Conservation (phyloP, 1,139 yeast genomes). For the Kazachstania sp. region DNA sequence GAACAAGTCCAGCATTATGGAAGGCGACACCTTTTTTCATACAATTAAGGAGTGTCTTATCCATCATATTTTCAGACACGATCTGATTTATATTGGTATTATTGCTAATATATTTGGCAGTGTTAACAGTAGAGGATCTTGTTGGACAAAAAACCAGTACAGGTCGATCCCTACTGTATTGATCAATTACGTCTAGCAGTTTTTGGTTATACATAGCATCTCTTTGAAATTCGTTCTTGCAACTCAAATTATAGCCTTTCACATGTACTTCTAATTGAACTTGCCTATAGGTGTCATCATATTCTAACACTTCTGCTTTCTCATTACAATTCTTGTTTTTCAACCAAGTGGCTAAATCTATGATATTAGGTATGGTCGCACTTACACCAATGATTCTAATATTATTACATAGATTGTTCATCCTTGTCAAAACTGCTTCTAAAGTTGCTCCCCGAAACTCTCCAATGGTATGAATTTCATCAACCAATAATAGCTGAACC, state of each 20-base stretch:
- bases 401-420: conserved; percentile 36
- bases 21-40: conserved; percentile 38
- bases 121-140: conserved; percentile 38
- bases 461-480: conserved; percentile 44
- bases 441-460: conserved; percentile 44
- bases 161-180: conserved; percentile 37
- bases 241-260: conserved; percentile 34
- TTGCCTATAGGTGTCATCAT: conserved; percentile 42
- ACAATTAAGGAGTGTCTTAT: conserved; percentile 14
- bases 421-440: conserved; percentile 46
- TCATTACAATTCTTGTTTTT: conserved; percentile 15
- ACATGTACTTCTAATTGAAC: conserved; percentile 38
- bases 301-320: conserved; percentile 24
- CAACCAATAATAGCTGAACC: conserved; percentile 39
- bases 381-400: conserved; percentile 46
- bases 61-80: conserved; percentile 2
- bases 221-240: conserved; percentile 39
- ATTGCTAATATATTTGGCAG: conserved; percentile 35
- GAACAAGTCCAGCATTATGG: conserved; percentile 52
- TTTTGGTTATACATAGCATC: conserved; percentile 38
- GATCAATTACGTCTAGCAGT: conserved; percentile 33
- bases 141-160: conserved; percentile 48
- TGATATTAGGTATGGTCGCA: conserved; percentile 47
- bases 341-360: conserved; percentile 44
- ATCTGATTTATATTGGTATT: not conserved